Conservation (phyloP, 2,329 filamentous ascomycete genomes). For the Lachnellula subtilissima region DNA sequence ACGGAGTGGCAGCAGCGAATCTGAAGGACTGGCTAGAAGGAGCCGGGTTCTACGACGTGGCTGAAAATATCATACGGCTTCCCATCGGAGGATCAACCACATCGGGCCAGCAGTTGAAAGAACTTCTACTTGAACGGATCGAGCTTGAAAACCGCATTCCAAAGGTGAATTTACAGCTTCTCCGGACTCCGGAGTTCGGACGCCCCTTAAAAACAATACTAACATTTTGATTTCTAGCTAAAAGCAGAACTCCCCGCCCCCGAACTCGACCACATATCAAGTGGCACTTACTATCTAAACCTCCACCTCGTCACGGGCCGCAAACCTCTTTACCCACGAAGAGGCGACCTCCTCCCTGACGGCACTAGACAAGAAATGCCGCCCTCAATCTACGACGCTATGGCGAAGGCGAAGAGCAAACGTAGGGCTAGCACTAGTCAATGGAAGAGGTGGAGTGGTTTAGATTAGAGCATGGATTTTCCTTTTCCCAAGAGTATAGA, state of each 20-base stretch:
- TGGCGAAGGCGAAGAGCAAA: slow-evolving; percentile 12
- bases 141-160: slow-evolving; percentile 22
- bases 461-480: not conserved
- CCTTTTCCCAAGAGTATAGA: no score
- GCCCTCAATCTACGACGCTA: slow-evolving; percentile 23
- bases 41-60: slow-evolving; percentile 30
- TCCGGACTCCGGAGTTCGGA: no score
- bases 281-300: slow-evolving; percentile 24
- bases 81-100: slow-evolving; percentile 21
- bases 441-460: slow-evolving; percentile 20
- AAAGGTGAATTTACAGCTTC: slow-evolving; percentile 12
- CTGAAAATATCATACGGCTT: slow-evolving; percentile 24
- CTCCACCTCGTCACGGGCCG: slow-evolving; percentile 30
- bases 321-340: slow-evolving; percentile 22
- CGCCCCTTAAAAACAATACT: not conserved
- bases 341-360: slow-evolving; percentile 25
- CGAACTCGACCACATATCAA: slow-evolving; percentile 16
- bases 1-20: slow-evolving; percentile 26
- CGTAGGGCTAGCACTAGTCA: slow-evolving; percentile 10
- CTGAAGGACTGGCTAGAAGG: slow-evolving; percentile 29
- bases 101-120: slow-evolving; percentile 19
- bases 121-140: slow-evolving; percentile 18
- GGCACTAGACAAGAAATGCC: slow-evolving; percentile 28
- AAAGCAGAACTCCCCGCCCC: slow-evolving; percentile 11
- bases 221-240: slow-evolving; percentile 14